Evolutionary conservation across 495 filamentous ascomycete genomes (phyloP).

Genomic region (Xylaria acuta): DNA sequence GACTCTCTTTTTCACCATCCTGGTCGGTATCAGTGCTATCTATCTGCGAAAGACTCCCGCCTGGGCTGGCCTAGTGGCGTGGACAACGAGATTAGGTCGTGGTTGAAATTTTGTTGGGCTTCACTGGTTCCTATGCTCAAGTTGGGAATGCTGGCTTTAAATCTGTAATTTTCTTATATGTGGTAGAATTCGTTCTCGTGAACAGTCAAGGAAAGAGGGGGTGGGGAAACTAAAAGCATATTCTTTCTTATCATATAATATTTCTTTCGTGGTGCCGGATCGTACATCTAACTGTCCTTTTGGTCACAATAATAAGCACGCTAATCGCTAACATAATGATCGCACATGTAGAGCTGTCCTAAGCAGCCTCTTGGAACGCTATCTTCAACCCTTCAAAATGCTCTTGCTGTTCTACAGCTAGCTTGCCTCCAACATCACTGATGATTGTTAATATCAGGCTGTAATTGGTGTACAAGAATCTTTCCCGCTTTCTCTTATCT

Average conservation of each 20-base stretch:
- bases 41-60: constrained; percentile 44
- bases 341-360: not conserved
- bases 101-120: not conserved
- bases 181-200: constrained; percentile 6
- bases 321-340: constrained; percentile 19
- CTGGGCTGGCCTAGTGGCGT: constrained; percentile 35
- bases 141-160: not conserved
- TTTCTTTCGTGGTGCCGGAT: not conserved
- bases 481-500: constrained; percentile 78
- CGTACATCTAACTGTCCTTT: not conserved
- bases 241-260: not conserved
- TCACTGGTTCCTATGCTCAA: not conserved
- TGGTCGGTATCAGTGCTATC: constrained; percentile 63
- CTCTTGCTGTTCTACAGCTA: constrained; percentile 75
- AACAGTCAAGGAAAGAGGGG: not conserved
- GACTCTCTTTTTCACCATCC: constrained; percentile 65
- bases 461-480: constrained; percentile 95
- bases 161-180: not conserved
- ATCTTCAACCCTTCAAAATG: constrained; percentile 68
- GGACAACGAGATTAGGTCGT: constrained; percentile 22
- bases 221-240: not conserved
- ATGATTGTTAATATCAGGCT: constrained; percentile 90
- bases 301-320: not conserved
- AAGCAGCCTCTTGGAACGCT: constrained; percentile 50
- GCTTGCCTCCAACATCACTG: constrained; percentile 78